phyloP scores from a whole-genome alignment of 345 rosid genomes.

The Odontarrhena argentea region DNA sequence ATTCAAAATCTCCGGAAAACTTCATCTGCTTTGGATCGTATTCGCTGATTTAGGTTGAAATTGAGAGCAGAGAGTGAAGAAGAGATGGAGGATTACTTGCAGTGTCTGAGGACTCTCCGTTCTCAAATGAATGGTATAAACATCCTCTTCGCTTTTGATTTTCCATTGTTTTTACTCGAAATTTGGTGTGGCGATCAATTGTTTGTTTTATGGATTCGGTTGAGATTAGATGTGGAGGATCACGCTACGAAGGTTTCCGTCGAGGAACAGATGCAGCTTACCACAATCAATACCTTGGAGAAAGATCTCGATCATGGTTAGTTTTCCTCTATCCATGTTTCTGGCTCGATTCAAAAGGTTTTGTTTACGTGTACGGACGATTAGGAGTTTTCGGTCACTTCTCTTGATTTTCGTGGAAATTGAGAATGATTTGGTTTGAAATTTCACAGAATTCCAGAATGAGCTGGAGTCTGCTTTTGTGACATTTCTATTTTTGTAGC shows the following conservation, averaged over 20 bases:
- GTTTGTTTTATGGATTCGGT: slow-evolving; percentile 4
- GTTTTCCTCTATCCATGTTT: neutral
- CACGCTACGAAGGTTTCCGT: slow-evolving; percentile 68
- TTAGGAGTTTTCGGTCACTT: slow-evolving; percentile 2
- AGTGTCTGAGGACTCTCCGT: slow-evolving; percentile 72
- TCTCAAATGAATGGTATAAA: slow-evolving; percentile 73
- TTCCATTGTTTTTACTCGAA: neutral
- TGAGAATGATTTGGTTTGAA: neutral
- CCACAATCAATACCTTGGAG: slow-evolving; percentile 59
- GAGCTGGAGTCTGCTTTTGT: neutral
- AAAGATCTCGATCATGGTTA: slow-evolving; percentile 59
- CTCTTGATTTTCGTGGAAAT: neutral
- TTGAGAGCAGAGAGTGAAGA: slow-evolving; percentile 22
- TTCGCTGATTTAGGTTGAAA: neutral
- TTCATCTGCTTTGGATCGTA: neutral
- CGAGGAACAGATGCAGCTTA: slow-evolving; percentile 64
- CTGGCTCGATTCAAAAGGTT: neutral
- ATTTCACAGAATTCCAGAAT: too few relatives aligned
- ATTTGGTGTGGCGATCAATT: neutral
- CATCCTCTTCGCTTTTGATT: slow-evolving; percentile 2
- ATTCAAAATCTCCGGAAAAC: slow-evolving; percentile 1
- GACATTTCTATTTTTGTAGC: neutral
- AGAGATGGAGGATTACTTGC: slow-evolving; percentile 83
- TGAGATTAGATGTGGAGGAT: slow-evolving; percentile 70
- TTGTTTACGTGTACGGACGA: neutral